phyloP scores from a whole-genome alignment of 768 basidiomycete species.

The Chalciporus chontae region DNA sequence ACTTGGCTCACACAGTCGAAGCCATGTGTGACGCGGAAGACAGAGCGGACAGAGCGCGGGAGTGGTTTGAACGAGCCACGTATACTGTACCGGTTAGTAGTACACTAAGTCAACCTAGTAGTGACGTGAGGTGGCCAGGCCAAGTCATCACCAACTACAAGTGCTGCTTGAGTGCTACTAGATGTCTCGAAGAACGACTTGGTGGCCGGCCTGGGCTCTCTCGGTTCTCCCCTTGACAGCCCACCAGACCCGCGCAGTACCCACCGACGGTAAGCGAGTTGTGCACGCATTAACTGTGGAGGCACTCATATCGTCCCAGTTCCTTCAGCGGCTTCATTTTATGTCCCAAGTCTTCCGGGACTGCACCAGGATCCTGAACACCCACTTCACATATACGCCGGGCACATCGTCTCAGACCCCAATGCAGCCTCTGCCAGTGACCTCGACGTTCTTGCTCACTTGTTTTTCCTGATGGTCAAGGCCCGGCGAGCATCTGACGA shows the following conservation, averaged over 20 bases:
- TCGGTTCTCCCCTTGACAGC: slow-evolving; percentile 14
- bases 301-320: slow-evolving; percentile 35
- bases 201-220: slow-evolving; percentile 14
- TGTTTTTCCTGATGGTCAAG: slow-evolving; percentile 89
- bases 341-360: slow-evolving; percentile 72
- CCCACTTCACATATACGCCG: slow-evolving; percentile 78
- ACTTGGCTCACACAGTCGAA: no score
- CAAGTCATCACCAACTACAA: no score
- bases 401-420: slow-evolving; percentile 81
- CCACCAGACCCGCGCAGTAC: slow-evolving; percentile 24
- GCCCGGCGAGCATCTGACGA: slow-evolving; percentile 86
- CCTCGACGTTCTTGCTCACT: slow-evolving; percentile 68
- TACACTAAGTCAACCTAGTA: no score
- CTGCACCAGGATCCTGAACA: slow-evolving; percentile 68
- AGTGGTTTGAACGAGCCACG: no score
- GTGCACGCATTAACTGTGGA: neutral
- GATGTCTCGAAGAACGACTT: slow-evolving; percentile 5
- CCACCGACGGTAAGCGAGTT: slow-evolving; percentile 42
- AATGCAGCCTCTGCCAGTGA: slow-evolving; percentile 44
- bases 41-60: no score
- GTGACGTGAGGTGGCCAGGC: no score
- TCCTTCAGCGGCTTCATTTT: slow-evolving; percentile 81
- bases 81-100: no score
- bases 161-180: neutral
- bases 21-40: no score